Evolutionary conservation across 1,284 basidiomycete genomes (phyloP), one percentile per base, ranked within the genome.

Genomic region (Ustilago esculenta): DNA sequence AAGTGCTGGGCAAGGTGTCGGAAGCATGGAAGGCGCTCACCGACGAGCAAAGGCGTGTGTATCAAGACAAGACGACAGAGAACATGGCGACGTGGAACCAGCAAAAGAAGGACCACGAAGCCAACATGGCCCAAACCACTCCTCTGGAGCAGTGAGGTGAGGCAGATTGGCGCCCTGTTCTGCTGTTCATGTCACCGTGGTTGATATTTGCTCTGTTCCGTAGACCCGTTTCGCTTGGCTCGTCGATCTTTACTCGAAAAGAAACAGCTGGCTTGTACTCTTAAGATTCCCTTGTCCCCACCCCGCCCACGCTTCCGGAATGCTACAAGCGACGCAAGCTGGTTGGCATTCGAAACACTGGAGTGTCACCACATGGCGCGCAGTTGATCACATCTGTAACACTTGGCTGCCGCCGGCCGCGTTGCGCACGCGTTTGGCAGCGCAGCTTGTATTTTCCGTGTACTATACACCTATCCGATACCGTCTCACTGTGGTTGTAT

Each of bases 11-110:
- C 57, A 76, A 76, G 58, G 61, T 76, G 8, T 65, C 71, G 23
- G 66, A 73, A 45, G 74, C 72, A 10, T 78, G 75, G 76, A 76
- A 77, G 61, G 55, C 49, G 35, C 51, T 76, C 23, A 69, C 68
- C 12, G 76, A 77, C 30, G 73, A 76, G 27, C 70, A 77, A 48
- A 48, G 70, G 27, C 58, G 60, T 17, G 64, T 75, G 17, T 76
- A 76, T 35, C 68, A 76, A 42, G 74, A 76, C 45, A 71, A 73
- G 64, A 76, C 74, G 27, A 61, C 63, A 17, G 74, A 76, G 42
- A 65, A 64, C 50, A 76, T 76, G 74, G 72, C 61, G 30, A 60
- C 57, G 21, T 76, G 74, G 74, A 67, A 56, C 32, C 63, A 66
- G 46, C 61, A 73, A 50, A 75, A 75, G 63, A 72, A 73, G 49